Percentiles rank a stretch among this genome's conserved stretches.
phyloP scores from a whole-genome alignment of 1,284 basidiomycete species.

The Tilletiopsis washingtonensis region DNA sequence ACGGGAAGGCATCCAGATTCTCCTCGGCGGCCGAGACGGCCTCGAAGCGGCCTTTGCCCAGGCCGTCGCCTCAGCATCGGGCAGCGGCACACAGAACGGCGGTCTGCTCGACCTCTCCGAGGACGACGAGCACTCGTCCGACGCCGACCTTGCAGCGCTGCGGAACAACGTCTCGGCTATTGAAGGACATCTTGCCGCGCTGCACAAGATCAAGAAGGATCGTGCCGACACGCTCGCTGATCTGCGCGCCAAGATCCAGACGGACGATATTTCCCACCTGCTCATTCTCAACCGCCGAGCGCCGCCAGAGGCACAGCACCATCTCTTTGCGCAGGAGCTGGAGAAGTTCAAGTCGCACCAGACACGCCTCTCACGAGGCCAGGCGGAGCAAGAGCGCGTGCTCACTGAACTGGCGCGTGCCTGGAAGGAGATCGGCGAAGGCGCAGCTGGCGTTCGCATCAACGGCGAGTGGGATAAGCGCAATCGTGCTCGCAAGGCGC shows the following conservation, averaged over 20 bases:
- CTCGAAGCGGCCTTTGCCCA: conserved; percentile 65
- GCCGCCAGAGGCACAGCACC: conserved; percentile 69
- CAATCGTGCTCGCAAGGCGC: conserved; percentile 62
- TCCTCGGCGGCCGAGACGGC: conserved; percentile 55
- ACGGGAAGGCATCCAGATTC: conserved; percentile 60
- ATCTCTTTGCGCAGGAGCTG: conserved; percentile 47
- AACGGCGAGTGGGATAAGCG: conserved; percentile 53
- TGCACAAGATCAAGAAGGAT: conserved; percentile 53
- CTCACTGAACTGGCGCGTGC: not conserved
- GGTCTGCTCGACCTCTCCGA: conserved; percentile 16
- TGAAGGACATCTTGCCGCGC: conserved; percentile 23
- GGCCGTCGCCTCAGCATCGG: conserved; percentile 37
- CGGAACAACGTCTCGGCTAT: conserved; percentile 21
- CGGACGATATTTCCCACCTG: conserved; percentile 90
- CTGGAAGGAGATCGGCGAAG: conserved; percentile 52
- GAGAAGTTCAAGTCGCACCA: conserved; percentile 8
- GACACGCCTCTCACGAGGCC: conserved; percentile 1
- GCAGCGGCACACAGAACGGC: not conserved
- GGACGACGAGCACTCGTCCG: conserved; percentile 22
- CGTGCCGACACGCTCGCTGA: conserved; percentile 80
- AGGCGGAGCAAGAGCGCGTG: not conserved
- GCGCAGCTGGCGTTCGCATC: conserved; percentile 30
- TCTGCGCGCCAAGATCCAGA: conserved; percentile 91
- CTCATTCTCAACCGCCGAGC: conserved; percentile 84
- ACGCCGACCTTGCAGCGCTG: conserved; percentile 13